Evolutionary conservation across 306 rosid genomes (phyloP).

Genomic region (Purshia tridentata): DNA sequence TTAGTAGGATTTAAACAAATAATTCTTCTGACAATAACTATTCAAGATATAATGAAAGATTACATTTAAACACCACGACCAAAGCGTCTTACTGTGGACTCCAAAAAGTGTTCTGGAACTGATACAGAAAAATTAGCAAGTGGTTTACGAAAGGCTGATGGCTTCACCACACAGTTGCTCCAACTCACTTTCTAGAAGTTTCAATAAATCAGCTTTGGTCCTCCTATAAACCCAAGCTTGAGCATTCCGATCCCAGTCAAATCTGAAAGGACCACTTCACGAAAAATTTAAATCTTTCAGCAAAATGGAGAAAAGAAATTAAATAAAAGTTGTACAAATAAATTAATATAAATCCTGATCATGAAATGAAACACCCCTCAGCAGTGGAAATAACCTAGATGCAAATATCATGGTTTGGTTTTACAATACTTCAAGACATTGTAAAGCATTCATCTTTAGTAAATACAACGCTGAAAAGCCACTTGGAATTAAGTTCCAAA

Average conservation of each 20-base stretch:
- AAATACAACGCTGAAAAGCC: background rate
- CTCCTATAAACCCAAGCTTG: constrained; percentile 83
- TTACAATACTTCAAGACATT: background rate
- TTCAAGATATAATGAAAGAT: background rate
- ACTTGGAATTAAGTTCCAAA: background rate
- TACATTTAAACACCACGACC: background rate
- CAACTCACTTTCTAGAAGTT: constrained; percentile 61
- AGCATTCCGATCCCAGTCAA: constrained; percentile 75
- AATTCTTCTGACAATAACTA: background rate
- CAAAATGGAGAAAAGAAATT: background rate
- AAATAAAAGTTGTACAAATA: background rate
- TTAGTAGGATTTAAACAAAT: background rate
- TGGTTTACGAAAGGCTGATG: constrained; percentile 48
- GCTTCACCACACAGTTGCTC: constrained; percentile 70
- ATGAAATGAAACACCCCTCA: background rate
- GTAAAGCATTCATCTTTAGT: background rate
- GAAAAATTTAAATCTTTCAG: constrained; percentile 20
- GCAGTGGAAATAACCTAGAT: background rate
- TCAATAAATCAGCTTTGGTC: constrained; percentile 52
- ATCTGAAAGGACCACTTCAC: constrained; percentile 85
- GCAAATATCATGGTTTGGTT: background rate
- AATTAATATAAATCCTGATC: background rate
- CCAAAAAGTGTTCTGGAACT: background rate
- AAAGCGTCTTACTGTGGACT: background rate
- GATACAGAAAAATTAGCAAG: background rate